Conservation (phyloP, 2,329 filamentous ascomycete species). For the Penicillium sp. region DNA sequence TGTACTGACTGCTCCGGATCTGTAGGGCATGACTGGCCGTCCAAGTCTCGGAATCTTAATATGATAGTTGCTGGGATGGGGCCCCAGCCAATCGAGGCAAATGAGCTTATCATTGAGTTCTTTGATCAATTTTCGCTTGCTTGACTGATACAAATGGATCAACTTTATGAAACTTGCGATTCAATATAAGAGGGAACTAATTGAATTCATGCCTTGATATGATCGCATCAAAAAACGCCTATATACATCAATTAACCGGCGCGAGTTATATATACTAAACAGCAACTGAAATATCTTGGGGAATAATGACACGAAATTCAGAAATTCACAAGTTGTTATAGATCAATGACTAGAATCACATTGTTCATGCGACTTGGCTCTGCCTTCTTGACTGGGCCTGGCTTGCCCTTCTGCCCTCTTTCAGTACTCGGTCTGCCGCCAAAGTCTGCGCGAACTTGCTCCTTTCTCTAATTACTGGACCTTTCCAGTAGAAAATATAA, state of each 20-base stretch:
- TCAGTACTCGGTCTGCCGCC: conserved; percentile 22
- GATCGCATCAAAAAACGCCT: too few species aligned
- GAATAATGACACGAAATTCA: too few species aligned
- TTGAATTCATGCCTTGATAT: too few species aligned
- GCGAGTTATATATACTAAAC: too few species aligned
- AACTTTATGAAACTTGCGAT: too few species aligned
- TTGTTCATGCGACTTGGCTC: too few species aligned
- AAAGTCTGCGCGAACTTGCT: conserved; percentile 50
- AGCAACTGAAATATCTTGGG: too few species aligned
- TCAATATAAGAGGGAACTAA: too few species aligned
- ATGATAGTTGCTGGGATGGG: conserved; percentile 38
- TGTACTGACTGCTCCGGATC: not conserved
- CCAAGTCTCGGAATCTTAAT: conserved; percentile 44
- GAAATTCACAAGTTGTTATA: too few species aligned
- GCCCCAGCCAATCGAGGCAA: conserved; percentile 44
- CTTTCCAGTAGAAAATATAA: conserved; percentile 55
- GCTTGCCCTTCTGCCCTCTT: conserved; percentile 16
- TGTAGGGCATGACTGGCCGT: conserved; percentile 45
- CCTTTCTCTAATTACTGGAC: conserved; percentile 48
- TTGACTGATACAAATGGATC: not conserved
- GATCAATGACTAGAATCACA: too few species aligned
- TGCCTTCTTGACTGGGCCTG: not conserved
- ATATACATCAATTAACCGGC: too few species aligned
- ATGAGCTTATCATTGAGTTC: conserved; percentile 44
- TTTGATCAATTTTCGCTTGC: conserved; percentile 34